Evolutionary conservation across 2,329 filamentous ascomycete genomes (phyloP).

Genomic region (Epichloe uncinata): DNA sequence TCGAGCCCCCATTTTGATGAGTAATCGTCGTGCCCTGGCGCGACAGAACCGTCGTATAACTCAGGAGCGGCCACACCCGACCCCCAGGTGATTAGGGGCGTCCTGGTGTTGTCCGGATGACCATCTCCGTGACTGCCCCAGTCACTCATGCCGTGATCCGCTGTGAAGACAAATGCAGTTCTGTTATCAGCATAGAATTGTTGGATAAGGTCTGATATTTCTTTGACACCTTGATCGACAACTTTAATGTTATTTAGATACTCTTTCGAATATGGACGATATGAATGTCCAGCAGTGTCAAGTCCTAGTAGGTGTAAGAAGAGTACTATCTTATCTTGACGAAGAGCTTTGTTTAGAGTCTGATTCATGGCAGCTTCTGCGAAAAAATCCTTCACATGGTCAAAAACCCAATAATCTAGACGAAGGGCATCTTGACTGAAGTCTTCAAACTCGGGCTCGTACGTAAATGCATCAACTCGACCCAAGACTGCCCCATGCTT

Average conservation of each 20-base stretch:
- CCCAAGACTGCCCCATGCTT: conserved; percentile 81
- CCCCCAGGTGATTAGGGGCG: conserved; percentile 91
- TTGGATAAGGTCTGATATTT: conserved; percentile 69
- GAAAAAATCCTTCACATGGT: conserved; percentile 81
- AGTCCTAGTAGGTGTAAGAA: conserved; percentile 88
- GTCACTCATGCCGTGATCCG: conserved; percentile 98
- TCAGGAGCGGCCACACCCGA: conserved; percentile 69
- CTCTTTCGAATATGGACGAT: conserved; percentile 86
- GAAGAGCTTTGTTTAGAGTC: conserved; percentile 57
- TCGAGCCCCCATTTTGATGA: conserved; percentile 82
- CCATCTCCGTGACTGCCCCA: conserved; percentile 98
- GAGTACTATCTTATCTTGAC: conserved; percentile 81
- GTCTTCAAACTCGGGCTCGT: conserved; percentile 76
- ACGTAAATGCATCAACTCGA: conserved; percentile 74
- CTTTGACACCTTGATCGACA: conserved; percentile 78
- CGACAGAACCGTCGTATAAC: conserved; percentile 37
- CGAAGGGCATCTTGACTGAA: conserved; percentile 71
- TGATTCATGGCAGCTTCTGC: conserved; percentile 63
- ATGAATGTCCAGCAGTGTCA: conserved; percentile 78
- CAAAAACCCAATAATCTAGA: conserved; percentile 91
- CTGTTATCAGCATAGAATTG: conserved; percentile 74
- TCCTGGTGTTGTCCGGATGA: conserved; percentile 92
- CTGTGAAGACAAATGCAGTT: conserved; percentile 93
- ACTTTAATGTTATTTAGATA: conserved; percentile 91
- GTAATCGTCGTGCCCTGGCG: conserved; percentile 80